These are phyloP conservation scores for Capsicum baccatum DNA, from an alignment of 257 asterid genomes.

Conservation along the genomic window DNA sequence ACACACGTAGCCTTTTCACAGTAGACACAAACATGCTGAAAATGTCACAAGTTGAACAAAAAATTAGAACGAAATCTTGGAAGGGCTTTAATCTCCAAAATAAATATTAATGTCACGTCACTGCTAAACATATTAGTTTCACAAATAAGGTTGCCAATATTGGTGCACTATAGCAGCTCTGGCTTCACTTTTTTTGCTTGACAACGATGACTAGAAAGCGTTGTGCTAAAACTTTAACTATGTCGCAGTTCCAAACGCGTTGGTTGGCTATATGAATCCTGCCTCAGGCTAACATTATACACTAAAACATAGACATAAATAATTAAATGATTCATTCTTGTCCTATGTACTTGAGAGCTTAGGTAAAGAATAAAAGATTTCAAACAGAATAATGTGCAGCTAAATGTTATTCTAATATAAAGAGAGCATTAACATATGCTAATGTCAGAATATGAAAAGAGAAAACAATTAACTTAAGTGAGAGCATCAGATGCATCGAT, in stretches of 20 bases:
- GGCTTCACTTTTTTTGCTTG: neutral
- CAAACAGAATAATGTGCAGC: neutral
- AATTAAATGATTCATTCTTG: neutral
- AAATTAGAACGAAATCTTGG: neutral
- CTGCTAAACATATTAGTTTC: neutral
- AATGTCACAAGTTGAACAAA: slow-evolving; percentile 1
- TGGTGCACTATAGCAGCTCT: neutral
- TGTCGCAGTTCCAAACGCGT: neutral
- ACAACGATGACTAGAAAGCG: neutral
- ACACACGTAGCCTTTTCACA: slow-evolving; percentile 84
- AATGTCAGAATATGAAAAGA: slow-evolving; percentile 33
- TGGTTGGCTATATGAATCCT: neutral
- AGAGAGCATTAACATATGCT: neutral
- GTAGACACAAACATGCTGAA: slow-evolving; percentile 93
- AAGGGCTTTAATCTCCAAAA: neutral
- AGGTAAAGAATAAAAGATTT: neutral
- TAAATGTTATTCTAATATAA: neutral
- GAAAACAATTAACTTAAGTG: slow-evolving; percentile 31
- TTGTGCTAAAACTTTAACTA: neutral
- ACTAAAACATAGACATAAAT: neutral
- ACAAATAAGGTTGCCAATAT: neutral
- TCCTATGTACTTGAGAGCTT: neutral
- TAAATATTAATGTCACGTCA: neutral
- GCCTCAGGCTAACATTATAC: neutral
- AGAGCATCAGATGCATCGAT: slow-evolving; percentile 40